phyloP scores from a whole-genome alignment of 371 early-diverging fungal species.

The Phascolomyces articulosus region DNA sequence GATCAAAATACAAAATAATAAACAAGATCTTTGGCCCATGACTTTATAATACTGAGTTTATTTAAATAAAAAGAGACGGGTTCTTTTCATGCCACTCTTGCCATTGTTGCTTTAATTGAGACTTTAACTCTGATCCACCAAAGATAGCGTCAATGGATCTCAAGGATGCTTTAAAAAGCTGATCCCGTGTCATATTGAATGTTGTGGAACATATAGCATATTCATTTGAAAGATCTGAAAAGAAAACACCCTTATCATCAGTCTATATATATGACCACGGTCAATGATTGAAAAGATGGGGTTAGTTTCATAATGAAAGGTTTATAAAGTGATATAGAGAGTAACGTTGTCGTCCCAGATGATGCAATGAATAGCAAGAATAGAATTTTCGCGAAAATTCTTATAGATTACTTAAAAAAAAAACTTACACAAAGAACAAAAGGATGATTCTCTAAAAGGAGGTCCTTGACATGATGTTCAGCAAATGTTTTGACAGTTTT shows the following conservation, averaged over 20 bases:
- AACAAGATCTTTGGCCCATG: no score
- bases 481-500: slow-evolving; percentile 54
- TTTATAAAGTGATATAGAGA: no score
- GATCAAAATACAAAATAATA: no score
- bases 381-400: no score
- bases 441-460: slow-evolving; percentile 48
- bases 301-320: no score
- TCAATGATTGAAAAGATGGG: no score
- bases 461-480: slow-evolving; percentile 60
- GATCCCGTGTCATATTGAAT: slow-evolving; percentile 34
- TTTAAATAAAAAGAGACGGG: background rate
- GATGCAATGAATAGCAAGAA: no score
- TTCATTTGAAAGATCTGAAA: slow-evolving; percentile 54
- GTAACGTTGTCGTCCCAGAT: no score
- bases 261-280: no score
- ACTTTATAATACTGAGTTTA: background rate
- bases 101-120: slow-evolving; percentile 35
- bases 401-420: no score
- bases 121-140: slow-evolving; percentile 34
- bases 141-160: slow-evolving; percentile 54
- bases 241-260: slow-evolving; percentile 64
- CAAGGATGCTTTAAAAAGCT: slow-evolving; percentile 45
- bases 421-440: slow-evolving; percentile 62
- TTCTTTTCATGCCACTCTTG: slow-evolving; percentile 26
- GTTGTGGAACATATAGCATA: slow-evolving; percentile 43